Evolutionary conservation across 1,139 yeast species (phyloP), one percentile per base, ranked within the genome.

Genomic region (Geotrichum fermentans): DNA sequence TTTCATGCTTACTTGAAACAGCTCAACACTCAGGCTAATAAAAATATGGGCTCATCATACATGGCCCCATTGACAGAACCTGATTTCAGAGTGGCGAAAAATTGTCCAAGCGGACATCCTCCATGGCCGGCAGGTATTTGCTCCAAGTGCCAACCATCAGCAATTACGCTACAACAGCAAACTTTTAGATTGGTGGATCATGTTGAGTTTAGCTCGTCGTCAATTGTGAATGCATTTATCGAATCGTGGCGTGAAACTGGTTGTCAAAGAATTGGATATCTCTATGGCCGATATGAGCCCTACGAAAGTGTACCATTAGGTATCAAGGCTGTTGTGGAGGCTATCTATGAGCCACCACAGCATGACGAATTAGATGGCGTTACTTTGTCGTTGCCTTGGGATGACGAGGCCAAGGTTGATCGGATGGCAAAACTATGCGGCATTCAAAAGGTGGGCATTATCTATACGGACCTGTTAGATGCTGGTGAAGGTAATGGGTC

Each of bases 41-140:
- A 82, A 60, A 72, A 72, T 50, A 76, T 78, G 41, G 76, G 75
- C 0, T 74, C 84, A 5, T 82, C 92, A 16, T 86, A 86, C 60
- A 83, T 88, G 58, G 79, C 94, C 1, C 96, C 96, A 1, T 69
- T 92, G 51, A 77, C 80, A 28, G 85, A 82, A 58, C 87, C 94
- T 1, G 72, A 80, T 58, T 92, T 76, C 65, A 64, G 68, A 36
- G 86, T 92, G 29, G 73, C 79, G 54, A 73, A 75, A 54, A 68
- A 74, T 13, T 89, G 97, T 62, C 76, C 75, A 0, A 75, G 80
- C 39, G 96, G 96, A 0, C 98, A 92, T 66, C 79, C 83, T 42
- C 92, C 96, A 6, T 90, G 95, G 84, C 97, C 98, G 1, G 76
- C 73, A 49, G 97, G 97, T 0, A 89, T 92, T 56, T 92, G 98